Conservation (phyloP, 768 basidiomycete species). For the Pluteus cervinus region DNA sequence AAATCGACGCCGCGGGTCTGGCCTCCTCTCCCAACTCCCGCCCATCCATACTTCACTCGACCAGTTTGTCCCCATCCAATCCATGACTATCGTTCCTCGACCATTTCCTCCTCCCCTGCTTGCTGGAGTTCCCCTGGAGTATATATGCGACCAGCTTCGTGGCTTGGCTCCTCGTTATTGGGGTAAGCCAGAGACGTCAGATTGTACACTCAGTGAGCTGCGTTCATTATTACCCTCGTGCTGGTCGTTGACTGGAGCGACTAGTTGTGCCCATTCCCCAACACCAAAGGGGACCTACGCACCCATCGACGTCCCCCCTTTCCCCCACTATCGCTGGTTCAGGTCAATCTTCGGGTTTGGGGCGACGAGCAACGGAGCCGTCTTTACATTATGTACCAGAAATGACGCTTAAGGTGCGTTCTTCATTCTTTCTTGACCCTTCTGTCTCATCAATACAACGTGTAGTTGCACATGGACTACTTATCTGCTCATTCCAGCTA, state of each 20-base stretch:
- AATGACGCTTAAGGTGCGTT: constrained; percentile 58
- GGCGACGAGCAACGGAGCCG: constrained; percentile 48
- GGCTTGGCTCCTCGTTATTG: constrained; percentile 63
- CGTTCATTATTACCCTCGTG: not conserved
- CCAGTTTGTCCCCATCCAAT: constrained; percentile 19
- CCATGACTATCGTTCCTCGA: constrained; percentile 14
- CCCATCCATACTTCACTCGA: constrained; percentile 19
- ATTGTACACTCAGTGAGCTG: constrained; percentile 68
- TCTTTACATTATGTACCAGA: constrained; percentile 43
- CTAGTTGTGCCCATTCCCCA: constrained; percentile 49
- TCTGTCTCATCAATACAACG: constrained; percentile 6
- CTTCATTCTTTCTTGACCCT: not conserved
- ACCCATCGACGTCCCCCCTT: constrained; percentile 21
- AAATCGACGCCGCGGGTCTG: constrained; percentile 36
- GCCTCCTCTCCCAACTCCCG: constrained; percentile 19
- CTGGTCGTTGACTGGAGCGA: constrained; percentile 7
- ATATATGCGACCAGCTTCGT: constrained; percentile 66
- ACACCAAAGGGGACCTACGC: constrained; percentile 26
- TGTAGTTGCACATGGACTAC: constrained; percentile 74
- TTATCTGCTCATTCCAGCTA: constrained; percentile 79
- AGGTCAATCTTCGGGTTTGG: constrained; percentile 36
- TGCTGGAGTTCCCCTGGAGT: constrained; percentile 62
- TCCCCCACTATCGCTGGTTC: constrained; percentile 23
- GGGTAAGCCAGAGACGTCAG: constrained; percentile 69
- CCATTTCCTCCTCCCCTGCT: constrained; percentile 62